phyloP scores from a whole-genome alignment of 2,329 filamentous ascomycete genomes.

The Ophiostoma himal-ulmi region DNA sequence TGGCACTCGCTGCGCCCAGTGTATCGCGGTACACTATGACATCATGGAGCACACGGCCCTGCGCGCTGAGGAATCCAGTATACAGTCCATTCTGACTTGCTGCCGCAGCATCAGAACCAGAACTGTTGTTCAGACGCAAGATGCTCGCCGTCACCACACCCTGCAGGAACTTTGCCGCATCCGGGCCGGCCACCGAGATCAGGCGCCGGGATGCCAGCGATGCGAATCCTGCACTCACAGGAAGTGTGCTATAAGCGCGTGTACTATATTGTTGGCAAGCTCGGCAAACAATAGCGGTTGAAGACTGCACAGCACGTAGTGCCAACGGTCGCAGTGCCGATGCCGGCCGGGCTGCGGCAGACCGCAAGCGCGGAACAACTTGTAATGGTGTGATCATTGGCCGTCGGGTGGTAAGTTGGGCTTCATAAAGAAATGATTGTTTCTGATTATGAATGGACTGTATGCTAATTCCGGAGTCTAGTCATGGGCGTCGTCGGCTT shows the following conservation, averaged over 20 bases:
- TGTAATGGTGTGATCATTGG: constrained; percentile 12
- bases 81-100: constrained; percentile 55
- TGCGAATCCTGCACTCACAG: constrained; percentile 40
- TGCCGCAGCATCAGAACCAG: constrained; percentile 27
- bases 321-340: constrained; percentile 16
- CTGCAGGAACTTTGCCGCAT: constrained; percentile 79
- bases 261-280: background rate
- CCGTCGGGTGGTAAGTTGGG: no score
- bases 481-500: background rate
- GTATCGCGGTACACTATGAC: constrained; percentile 75
- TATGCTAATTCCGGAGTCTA: background rate
- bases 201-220: constrained; percentile 68
- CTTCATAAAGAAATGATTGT: background rate
- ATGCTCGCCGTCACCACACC: constrained; percentile 76
- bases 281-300: background rate
- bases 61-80: constrained; percentile 77
- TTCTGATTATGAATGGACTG: background rate
- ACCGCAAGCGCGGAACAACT: constrained; percentile 12
- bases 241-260: constrained; percentile 16
- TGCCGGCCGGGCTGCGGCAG: constrained; percentile 12
- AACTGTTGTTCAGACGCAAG: constrained; percentile 31
- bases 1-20: constrained; percentile 26
- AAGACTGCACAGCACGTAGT: background rate
- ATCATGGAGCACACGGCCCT: constrained; percentile 79
- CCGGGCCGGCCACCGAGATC: constrained; percentile 70